Percentiles rank a stretch among this genome's conserved stretches.
These are phyloP conservation scores for Pharnaceum exiguum DNA, from an alignment of 148 eudicot genomes.

Conservation along the genomic window DNA sequence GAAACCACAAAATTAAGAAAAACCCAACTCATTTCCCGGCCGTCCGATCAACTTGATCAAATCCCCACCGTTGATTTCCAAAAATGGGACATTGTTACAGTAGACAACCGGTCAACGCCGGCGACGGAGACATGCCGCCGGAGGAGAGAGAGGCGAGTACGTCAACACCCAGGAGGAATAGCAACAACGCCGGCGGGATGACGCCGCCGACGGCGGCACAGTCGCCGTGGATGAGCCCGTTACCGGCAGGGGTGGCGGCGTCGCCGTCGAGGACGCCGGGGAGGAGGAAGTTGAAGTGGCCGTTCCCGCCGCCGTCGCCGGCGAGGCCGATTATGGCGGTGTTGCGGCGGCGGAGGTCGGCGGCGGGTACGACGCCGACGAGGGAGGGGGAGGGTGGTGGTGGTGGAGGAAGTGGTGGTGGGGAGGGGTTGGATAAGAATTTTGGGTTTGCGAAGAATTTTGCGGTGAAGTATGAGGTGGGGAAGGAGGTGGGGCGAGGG, in stretches of 20 bases:
- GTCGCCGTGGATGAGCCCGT: constrained; percentile 56
- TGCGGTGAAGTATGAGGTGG: constrained; percentile 71
- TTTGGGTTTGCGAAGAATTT: constrained; percentile 75
- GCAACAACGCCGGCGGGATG: constrained; percentile 5
- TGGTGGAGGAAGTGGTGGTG: constrained; percentile 12
- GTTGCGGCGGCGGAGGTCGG: constrained; percentile 41
- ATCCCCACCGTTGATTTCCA: constrained; percentile 5
- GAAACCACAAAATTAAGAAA: no score
- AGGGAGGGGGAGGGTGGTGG: constrained; percentile 31
- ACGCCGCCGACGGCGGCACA: constrained; percentile 35
- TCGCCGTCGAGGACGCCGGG: constrained; percentile 78
- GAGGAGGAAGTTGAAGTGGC: constrained; percentile 58
- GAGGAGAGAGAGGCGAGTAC: no score
- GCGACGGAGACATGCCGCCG: constrained; percentile 7
- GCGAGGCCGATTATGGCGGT: constrained; percentile 96
- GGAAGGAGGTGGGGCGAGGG: constrained; percentile 92
- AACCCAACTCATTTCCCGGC: background rate
- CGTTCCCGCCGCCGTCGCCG: constrained; percentile 97
- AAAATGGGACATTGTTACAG: constrained; percentile 88
- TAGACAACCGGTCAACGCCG: constrained; percentile 24
- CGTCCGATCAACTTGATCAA: background rate
- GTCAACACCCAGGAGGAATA: no score
- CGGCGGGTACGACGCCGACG: constrained; percentile 25
- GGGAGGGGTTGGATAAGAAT: constrained; percentile 59
- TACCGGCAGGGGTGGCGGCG: constrained; percentile 77